Conservation (phyloP, 2,329 filamentous ascomycete species). For the Beauveria bassiana region DNA sequence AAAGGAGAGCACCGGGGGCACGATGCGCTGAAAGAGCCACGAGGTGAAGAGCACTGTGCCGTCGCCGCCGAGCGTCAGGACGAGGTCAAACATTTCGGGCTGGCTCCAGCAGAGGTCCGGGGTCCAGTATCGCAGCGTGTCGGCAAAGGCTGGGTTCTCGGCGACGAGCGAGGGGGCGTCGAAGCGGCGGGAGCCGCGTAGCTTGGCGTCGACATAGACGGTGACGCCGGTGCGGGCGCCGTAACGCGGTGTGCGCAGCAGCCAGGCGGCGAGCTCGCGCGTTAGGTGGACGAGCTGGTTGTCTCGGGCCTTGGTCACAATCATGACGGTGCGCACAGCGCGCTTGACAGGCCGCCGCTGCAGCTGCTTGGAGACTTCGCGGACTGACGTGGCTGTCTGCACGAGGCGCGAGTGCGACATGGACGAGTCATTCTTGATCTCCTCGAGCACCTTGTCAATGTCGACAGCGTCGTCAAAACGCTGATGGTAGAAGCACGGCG, state of each 20-base stretch:
- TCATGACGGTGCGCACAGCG: conserved; percentile 92
- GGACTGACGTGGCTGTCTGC: conserved; percentile 89
- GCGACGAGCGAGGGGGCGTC: conserved; percentile 64
- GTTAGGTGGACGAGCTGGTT: conserved; percentile 88
- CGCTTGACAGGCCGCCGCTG: conserved; percentile 87
- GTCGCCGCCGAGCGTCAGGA: conserved; percentile 79
- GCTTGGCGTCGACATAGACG: conserved; percentile 96
- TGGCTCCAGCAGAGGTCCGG: conserved; percentile 90
- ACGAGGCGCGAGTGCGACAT: conserved; percentile 91
- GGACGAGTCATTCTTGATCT: conserved; percentile 81
- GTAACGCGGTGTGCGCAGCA: conserved; percentile 82
- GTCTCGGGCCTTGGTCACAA: conserved; percentile 95
- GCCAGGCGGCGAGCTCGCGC: conserved; percentile 78
- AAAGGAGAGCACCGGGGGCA: conserved; percentile 78
- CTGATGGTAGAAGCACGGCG: conserved; percentile 96
- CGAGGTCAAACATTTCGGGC: conserved; percentile 92
- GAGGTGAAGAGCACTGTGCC: conserved; percentile 83
- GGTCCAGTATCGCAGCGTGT: conserved; percentile 93
- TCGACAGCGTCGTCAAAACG: conserved; percentile 95
- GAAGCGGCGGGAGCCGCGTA: conserved; percentile 82
- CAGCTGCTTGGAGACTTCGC: conserved; percentile 92
- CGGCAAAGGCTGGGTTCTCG: conserved; percentile 66
- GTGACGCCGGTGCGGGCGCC: conserved; percentile 85
- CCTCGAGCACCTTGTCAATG: conserved; percentile 88
- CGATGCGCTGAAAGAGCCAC: conserved; percentile 86